A percentile compares a stretch with the other conserved stretches of the same genome.
phyloP scores from a whole-genome alignment of 2,329 filamentous ascomycete genomes.

The Emmonsia crescens region DNA sequence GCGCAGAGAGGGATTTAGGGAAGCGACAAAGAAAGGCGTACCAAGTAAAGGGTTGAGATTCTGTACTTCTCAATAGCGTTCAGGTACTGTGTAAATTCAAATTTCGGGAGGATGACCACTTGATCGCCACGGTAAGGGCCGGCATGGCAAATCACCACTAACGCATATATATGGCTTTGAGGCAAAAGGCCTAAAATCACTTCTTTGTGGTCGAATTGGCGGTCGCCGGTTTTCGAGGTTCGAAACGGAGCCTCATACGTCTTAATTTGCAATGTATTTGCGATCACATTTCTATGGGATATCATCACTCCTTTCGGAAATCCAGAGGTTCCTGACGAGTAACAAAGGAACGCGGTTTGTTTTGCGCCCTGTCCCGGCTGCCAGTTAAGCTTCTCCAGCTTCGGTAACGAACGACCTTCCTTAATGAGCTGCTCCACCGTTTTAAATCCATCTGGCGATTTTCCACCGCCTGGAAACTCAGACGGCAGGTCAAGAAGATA shows the following conservation, averaged over 20 bases:
- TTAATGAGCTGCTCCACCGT: conserved; percentile 56
- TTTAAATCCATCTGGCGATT: conserved; percentile 40
- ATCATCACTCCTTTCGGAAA: conserved; percentile 79
- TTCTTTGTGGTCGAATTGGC: conserved; percentile 41
- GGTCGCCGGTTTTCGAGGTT: conserved; percentile 19
- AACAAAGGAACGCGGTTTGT: conserved; percentile 66
- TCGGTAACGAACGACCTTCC: conserved; percentile 41
- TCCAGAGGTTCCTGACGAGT: conserved; percentile 69
- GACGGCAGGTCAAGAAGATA: conserved; percentile 60
- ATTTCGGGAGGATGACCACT: conserved; percentile 59
- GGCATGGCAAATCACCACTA: conserved; percentile 59
- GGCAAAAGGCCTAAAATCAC: conserved; percentile 59
- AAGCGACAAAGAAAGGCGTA: conserved; percentile 27
- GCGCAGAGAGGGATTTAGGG: not conserved
- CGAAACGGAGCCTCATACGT: conserved; percentile 38
- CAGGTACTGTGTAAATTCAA: conserved; percentile 58
- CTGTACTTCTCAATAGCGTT: conserved; percentile 56
- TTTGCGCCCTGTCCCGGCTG: conserved; percentile 37
- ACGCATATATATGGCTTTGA: conserved; percentile 70
- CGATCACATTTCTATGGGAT: conserved; percentile 66
- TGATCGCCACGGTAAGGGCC: conserved; percentile 62
- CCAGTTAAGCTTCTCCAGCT: conserved; percentile 33
- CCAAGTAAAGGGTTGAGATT: conserved; percentile 57
- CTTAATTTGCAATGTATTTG: conserved; percentile 57
- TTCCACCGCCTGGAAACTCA: conserved; percentile 38